Conservation (phyloP, 2,329 filamentous ascomycete species). For the Xylariales sp. region DNA sequence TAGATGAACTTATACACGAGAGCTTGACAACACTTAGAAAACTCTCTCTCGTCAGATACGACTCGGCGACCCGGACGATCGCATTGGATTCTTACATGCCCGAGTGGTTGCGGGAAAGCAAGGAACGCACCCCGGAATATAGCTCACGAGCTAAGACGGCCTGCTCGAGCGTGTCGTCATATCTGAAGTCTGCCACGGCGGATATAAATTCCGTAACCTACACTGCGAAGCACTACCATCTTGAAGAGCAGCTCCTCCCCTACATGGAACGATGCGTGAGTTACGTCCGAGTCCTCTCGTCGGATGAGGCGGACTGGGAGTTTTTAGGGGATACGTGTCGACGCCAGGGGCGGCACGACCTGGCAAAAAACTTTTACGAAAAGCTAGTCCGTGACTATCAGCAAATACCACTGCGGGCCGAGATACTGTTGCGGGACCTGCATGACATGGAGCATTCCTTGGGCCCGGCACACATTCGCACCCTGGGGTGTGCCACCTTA, state of each 20-base stretch:
- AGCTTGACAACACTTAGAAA: not conserved
- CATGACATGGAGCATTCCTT: slow-evolving; percentile 2
- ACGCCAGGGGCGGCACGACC: slow-evolving; percentile 1
- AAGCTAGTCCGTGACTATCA: not conserved
- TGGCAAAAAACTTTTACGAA: slow-evolving; percentile 3
- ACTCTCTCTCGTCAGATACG: not conserved
- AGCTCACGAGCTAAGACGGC: not conserved
- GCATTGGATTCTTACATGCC: not conserved
- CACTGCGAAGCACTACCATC: slow-evolving; percentile 8
- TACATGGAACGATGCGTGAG: slow-evolving; percentile 5
- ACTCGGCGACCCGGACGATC: not conserved
- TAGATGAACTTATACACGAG: not conserved
- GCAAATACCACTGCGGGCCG: not conserved
- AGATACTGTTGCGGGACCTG: not conserved
- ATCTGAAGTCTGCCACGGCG: not conserved
- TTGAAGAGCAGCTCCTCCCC: not conserved
- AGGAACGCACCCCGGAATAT: not conserved
- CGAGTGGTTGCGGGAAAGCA: not conserved
- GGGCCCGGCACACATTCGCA: slow-evolving; percentile 4
- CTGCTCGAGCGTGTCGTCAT: not conserved
- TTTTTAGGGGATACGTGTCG: not conserved
- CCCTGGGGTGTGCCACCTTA: not conserved
- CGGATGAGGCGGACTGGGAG: not conserved
- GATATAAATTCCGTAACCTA: not conserved
- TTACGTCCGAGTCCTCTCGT: not conserved